A percentile compares a stretch with the other conserved stretches of the same genome.
phyloP scores from a whole-genome alignment of 176 grass and related monocot genomes.

The Hsuehochloa calcarea region DNA sequence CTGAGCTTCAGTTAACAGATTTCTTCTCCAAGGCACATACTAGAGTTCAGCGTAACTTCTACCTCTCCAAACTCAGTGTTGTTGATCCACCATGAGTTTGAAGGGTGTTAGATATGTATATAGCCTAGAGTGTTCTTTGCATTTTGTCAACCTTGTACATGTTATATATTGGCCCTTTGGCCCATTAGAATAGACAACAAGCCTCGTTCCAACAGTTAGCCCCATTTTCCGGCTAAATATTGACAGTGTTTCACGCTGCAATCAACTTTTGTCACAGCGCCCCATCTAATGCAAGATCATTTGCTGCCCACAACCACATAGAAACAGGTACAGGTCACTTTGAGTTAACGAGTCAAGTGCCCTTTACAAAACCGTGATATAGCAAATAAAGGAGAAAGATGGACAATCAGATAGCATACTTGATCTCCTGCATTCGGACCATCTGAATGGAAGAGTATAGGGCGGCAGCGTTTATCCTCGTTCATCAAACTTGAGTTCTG shows the following conservation, averaged over 20 bases:
- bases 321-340: background rate
- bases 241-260: background rate
- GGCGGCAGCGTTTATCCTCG: slow-evolving; percentile 96
- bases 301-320: background rate
- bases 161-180: too few species aligned
- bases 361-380: background rate
- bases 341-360: slow-evolving; percentile 34
- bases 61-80: too few species aligned
- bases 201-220: too few species aligned
- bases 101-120: too few species aligned
- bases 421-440: slow-evolving; percentile 97
- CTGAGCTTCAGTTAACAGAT: too few species aligned
- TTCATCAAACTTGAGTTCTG: slow-evolving; percentile 98
- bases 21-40: too few species aligned
- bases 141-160: too few species aligned
- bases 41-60: too few species aligned
- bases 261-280: background rate
- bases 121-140: too few species aligned
- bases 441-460: slow-evolving; percentile 94
- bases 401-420: slow-evolving; percentile 41
- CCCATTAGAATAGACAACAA: too few species aligned
- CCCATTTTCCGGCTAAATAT: background rate
- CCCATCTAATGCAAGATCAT: background rate
- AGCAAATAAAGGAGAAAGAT: slow-evolving; percentile 21
- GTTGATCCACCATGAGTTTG: too few species aligned